Base-by-base conservation (phyloP, 441 rosid genomes). In the Kokia cookei region DNA sequence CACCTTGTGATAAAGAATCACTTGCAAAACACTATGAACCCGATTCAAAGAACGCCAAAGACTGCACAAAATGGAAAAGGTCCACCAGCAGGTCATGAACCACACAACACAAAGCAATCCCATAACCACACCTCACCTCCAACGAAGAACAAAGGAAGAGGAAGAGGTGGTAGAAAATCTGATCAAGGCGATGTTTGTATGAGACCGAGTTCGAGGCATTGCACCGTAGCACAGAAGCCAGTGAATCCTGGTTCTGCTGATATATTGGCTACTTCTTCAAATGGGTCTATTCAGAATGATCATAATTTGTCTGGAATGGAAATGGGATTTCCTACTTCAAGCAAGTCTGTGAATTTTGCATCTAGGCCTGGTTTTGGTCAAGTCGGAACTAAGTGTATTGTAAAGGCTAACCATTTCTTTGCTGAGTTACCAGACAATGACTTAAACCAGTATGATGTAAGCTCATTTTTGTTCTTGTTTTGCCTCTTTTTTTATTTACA, bases 391-490 rank as follows among this genome's bases (percentile, higher is more conserved):
- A 90, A 83, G 81, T 95, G 99, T 80, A 88, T 95, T 62, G 98
- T 95, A 43, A 95, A 95, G 86, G 99, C 97, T 74, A 96, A 96
- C 85, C 99, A 96, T 85, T 96, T 96, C 86, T 86, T 96, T 40
- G 89, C 98, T 43, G 93, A 89, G 84, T 87, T 95, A 71, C 97
- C 97, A 1, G 90, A 84, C 71, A 93, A 95, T 79, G 97, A 95
- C 84, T 87, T 95, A 84, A 89, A 85, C 83, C 98, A 93, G 65
- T 95, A 95, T 86, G 97, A 91, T 86, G 99, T 93, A 83, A 89
- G 97, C 50, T 82, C 62, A 7, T 10, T 29, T 9, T 40, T 69
- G 14, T 69, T 66, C 66, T 70, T 79, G 58, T 66, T 63, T 74
- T 63, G 37, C 0, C 0, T 17, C 5, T 64, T 27, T 59, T 76